Evolutionary conservation across 495 filamentous ascomycete species (phyloP).

Genomic region (Hypoxylon fragiforme): DNA sequence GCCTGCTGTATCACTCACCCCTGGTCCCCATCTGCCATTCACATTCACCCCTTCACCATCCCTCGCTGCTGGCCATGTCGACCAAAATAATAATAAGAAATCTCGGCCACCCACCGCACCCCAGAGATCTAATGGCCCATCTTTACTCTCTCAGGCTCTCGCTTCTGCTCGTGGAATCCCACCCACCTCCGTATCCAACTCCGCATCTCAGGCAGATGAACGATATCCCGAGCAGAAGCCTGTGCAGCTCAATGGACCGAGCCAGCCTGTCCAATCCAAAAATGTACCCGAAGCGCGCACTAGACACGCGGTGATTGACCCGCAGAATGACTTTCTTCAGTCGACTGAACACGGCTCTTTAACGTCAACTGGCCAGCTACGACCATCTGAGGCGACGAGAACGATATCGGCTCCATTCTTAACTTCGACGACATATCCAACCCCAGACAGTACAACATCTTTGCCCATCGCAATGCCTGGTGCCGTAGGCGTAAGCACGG

Average conservation of each 20-base stretch:
- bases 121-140: slow-evolving; percentile 49
- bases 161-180: slow-evolving; percentile 56
- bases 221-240: slow-evolving; percentile 35
- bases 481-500: slow-evolving; percentile 36
- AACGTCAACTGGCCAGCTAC: slow-evolving; percentile 34
- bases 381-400: slow-evolving; percentile 23
- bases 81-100: slow-evolving; percentile 50
- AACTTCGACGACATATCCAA: slow-evolving; percentile 14
- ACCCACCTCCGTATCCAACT: slow-evolving; percentile 17
- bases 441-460: slow-evolving; percentile 2
- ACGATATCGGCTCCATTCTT: slow-evolving; percentile 26
- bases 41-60: slow-evolving; percentile 29
- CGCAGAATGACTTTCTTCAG: slow-evolving; percentile 37
- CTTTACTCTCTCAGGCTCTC: slow-evolving; percentile 55
- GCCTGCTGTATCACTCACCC: slow-evolving; percentile 36
- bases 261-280: slow-evolving; percentile 16
- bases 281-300: slow-evolving; percentile 24
- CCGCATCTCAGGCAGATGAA: too few relatives aligned
- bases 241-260: slow-evolving; percentile 24
- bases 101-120: slow-evolving; percentile 44
- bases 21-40: slow-evolving; percentile 32
- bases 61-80: slow-evolving; percentile 39
- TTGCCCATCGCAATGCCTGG: slow-evolving; percentile 28
- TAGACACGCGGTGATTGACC: slow-evolving; percentile 27
- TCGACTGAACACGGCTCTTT: slow-evolving; percentile 37